Evolutionary conservation across 176 grass and related monocot species (phyloP).

Genomic region (Lolium perenne): DNA sequence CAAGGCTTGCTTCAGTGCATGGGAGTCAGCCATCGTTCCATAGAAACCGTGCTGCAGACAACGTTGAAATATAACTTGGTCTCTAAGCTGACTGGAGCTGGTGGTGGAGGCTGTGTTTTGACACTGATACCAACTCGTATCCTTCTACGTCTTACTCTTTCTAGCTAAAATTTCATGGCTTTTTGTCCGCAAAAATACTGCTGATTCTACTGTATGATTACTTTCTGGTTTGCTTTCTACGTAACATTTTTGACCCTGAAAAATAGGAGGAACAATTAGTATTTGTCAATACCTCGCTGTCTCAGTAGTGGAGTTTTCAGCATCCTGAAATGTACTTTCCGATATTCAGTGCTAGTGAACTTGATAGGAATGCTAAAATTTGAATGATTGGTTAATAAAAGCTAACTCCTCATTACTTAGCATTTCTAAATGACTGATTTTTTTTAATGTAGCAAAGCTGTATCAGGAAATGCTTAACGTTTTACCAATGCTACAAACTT

Average conservation of each 20-base stretch:
- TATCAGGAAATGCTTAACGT: background rate
- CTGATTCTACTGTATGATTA: background rate
- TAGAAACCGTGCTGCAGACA: conserved; percentile 74
- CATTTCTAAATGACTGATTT: background rate
- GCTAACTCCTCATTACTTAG: background rate
- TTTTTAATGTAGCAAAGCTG: background rate
- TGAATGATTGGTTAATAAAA: background rate
- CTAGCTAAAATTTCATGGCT: background rate
- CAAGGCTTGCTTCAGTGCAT: conserved; percentile 97
- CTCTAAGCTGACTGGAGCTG: conserved; percentile 94
- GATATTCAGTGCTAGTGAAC: conserved; percentile 31
- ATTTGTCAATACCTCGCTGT: background rate
- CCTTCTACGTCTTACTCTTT: conserved; percentile 52
- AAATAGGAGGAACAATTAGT: background rate
- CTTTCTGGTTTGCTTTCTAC: conserved; percentile 1
- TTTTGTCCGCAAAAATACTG: background rate
- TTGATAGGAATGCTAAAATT: background rate
- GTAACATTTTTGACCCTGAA: background rate
- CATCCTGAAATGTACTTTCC: background rate
- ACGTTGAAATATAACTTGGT: conserved; percentile 76
- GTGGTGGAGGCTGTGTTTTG: conserved; percentile 94
- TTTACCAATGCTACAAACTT: background rate
- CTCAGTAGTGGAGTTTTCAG: background rate
- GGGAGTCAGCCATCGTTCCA: conserved; percentile 79
- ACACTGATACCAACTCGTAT: conserved; percentile 85